Base-by-base conservation (phyloP, 1,139 yeast species). In the Yamadazyma kanchanaburiensis region DNA sequence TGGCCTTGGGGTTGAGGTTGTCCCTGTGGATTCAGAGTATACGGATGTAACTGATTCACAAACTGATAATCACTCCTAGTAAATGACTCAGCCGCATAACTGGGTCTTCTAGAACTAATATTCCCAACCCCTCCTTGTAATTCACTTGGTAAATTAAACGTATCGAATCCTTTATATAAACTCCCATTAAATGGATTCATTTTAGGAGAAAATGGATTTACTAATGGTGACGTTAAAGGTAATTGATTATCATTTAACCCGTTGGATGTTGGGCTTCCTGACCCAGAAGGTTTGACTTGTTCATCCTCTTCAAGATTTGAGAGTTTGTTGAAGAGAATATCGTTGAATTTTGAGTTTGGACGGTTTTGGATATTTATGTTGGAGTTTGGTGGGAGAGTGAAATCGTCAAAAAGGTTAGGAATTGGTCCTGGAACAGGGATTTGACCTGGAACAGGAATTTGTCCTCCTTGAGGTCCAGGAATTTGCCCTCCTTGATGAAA, bases 121-220 rank as follows among this genome's bases (percentile, higher is more conserved):
- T 66, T 75, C 11, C 77, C 76, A 3, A 78, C 61, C 0, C 85
- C 85, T 20, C 84, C 83, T 51, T 77, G 83, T 26, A 78, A 59
- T 42, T 78, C 84, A 6, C 60, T 38, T 0, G 85, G 84, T 34
- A 78, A 58, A 36, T 59, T 64, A 51, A 77, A 77, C 13, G 52
- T 31, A 28, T 53, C 56, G 19, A 31, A 28, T 14, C 35, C 19
- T 23, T 36, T 39, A 15, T 58, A 63, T 49, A 77, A 77, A 7
- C 28, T 21, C 22, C 35, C 35, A 21, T 31, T 33, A 13, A 33
- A 36, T 12, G 43, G 42, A 12, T 19, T 22, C 25, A 37, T 21
- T 13, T 28, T 34, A 8, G 45, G 48, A 6, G 41, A 35, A 31
- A 42, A 43, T 7, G 46, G 41, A 22, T 43, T 40, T 7, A 35